Base-by-base conservation (phyloP, 768 basidiomycete genomes). In the Tephrocybe sp. region DNA sequence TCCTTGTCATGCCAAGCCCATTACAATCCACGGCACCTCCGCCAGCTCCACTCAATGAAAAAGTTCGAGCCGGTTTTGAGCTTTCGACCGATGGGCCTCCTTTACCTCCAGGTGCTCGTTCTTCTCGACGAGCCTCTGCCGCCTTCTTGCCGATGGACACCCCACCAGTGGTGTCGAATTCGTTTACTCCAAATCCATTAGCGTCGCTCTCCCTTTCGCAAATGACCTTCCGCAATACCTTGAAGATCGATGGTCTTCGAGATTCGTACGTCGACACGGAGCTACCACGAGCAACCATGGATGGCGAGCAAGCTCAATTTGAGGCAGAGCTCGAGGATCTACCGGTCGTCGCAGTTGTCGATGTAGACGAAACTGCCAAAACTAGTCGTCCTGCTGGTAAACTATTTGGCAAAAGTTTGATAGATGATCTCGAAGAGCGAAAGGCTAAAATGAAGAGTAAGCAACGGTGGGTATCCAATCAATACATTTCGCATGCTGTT, bases 1-100 rank as follows among this genome's bases (percentile, higher is more conserved):
- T 93, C n/a, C 84, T 97, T 39, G 84, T 97, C 55, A 96, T 97
- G 94, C 94, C 94, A 9, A 88, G 87, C 54, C 90, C 92, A 1
- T 72, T 96, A 32, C 89, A 94, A 59, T 70, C 75, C 45, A 61
- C 68, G 15, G 62, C 72, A 15, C 59, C 67, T 32, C 56, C 68
- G 18, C 56, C 73, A 15, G 65, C 72, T n/a, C 61, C 72, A 38
- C 53, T 74, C 14, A 56, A 60, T 36, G 62, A 62, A 3, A 68
- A 64, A 34, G 59, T 74, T 26, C 71, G 75, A 41, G 81, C 81
- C 42, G 86, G 85, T 8, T 88, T 91, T 65, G 75, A 81, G 63
- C 65, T 76, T 39, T 79, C 84, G 14, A 72, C 74, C 11, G 88
- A 93, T 64, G 89, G 85, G 0, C 84, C 86, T 42, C 92, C 92